These are phyloP conservation scores for Willaertia magna DNA, from an alignment of 208 protist genomes.

Conservation along the genomic window DNA sequence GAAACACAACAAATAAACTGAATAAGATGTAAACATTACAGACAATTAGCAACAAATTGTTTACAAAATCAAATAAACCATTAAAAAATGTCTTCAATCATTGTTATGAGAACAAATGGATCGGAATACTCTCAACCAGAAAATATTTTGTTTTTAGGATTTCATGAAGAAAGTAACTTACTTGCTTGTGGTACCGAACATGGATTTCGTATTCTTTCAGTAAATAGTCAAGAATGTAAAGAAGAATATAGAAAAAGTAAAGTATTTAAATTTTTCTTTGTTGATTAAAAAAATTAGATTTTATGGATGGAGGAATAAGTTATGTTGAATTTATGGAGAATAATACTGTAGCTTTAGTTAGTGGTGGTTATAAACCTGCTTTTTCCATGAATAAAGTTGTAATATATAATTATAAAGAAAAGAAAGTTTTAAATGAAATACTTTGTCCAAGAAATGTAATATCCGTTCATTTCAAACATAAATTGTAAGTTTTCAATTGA, in stretches of 20 bases:
- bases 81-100: no score
- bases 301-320: not conserved
- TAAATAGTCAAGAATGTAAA: no score
- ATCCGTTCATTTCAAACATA: not conserved
- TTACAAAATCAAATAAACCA: no score
- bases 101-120: no score
- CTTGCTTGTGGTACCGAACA: not conserved
- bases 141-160: not conserved
- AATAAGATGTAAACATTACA: no score
- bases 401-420: not conserved
- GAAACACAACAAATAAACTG: no score
- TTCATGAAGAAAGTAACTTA: not conserved
- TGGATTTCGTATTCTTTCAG: not conserved
- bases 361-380: not conserved
- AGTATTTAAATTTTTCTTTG: no score
- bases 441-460: not conserved
- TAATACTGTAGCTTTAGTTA: not conserved
- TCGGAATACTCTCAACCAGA: no score
- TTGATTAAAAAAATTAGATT: not conserved
- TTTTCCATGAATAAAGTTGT: not conserved
- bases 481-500: not conserved
- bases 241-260: no score
- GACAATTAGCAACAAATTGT: no score
- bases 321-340: not conserved
- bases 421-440: not conserved